Evolutionary conservation across 1,139 yeast genomes (phyloP), one percentile per base, ranked within the genome.

Genomic region (Taphrina pruni): DNA sequence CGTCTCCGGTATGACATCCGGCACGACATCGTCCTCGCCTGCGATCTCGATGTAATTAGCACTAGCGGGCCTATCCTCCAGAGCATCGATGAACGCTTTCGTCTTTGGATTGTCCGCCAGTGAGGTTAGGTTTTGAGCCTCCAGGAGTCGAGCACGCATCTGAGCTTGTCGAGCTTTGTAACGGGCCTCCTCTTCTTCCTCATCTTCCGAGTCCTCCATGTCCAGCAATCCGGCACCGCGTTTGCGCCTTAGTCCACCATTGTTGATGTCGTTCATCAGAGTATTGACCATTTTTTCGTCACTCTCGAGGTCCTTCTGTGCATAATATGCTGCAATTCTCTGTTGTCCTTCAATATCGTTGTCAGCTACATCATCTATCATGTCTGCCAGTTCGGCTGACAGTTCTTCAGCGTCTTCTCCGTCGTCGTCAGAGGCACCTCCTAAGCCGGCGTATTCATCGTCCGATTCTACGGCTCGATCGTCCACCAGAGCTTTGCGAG

Each of bases 391-490:
- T 38, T 69, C 72, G 12, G 56, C 52, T 1, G 45, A 32, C 20
- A 55, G 84, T 60, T 87, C 82, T 62, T 84, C 81, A 79, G 90
- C 93, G 77, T 92, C 97, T 70, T 92, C 87, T 87, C 91, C 87
- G 3, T 75, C 79, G 72, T 91, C 97, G 6, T 88, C 90, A 74
- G 90, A 95, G 11, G 77, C 82, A 71, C 97, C 97, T 69, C 97
- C 97, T 69, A 90, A 77, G 1, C 97, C 97, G 64, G 87, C 87
- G 93, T 96, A 93, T 80, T 93, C 97, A 81, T 93, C 98, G 73
- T 94, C 98, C 54, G 97, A 90, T 80, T 94, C 98, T 73, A 87
- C 95, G 58, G 99, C 99, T 80, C 93, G 97, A 57, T 88, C 89
- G 72, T 89, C 93, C 72, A 89, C 81, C 26, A 87, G 80, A n/a